These are phyloP conservation scores for Xylaria polymorpha DNA, from an alignment of 2,329 filamentous ascomycete genomes.

Conservation along the genomic window DNA sequence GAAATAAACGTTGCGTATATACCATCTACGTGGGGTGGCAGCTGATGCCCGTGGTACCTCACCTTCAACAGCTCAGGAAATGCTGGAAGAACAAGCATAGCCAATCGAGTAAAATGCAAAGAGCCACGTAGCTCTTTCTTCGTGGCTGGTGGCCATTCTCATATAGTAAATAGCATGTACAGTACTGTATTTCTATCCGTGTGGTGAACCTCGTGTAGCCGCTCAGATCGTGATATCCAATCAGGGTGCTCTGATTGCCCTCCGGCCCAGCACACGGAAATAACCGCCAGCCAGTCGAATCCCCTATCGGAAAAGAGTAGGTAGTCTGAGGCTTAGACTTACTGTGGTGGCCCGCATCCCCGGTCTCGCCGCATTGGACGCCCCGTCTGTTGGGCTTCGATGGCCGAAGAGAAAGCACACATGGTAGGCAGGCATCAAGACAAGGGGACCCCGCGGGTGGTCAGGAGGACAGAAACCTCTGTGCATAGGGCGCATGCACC, in stretches of 20 bases:
- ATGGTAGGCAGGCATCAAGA: constrained; percentile 11
- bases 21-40: neutral
- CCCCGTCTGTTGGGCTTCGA: constrained; percentile 4
- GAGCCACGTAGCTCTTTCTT: constrained; percentile 3
- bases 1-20: neutral
- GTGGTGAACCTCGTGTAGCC: neutral
- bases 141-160: neutral
- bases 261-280: neutral
- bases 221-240: neutral
- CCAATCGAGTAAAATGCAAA: neutral
- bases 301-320: neutral
- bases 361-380: constrained; percentile 10
- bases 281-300: constrained; percentile 12
- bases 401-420: neutral
- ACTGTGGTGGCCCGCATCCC: neutral
- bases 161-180: neutral
- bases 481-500: constrained; percentile 1
- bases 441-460: constrained; percentile 22
- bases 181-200: neutral
- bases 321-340: constrained; percentile 22
- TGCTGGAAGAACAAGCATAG: neutral
- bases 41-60: neutral
- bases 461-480: constrained; percentile 15
- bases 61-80: neutral
- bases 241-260: neutral